Base-by-base conservation (phyloP, 2,329 filamentous ascomycete species). In the Rutstroemia sp. region DNA sequence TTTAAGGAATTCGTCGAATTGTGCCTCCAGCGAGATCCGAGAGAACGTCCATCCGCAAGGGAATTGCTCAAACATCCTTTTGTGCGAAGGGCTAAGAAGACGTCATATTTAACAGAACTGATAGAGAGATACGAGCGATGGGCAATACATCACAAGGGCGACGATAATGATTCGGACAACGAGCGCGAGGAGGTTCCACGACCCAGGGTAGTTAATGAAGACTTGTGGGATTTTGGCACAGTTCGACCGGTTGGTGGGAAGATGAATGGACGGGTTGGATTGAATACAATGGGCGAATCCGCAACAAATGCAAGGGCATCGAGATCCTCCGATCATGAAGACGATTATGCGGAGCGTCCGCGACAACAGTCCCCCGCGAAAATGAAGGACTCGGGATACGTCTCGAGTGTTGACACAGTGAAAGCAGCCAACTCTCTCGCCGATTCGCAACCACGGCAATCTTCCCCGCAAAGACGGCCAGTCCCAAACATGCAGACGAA, bases 181-280 rank as follows among this genome's bases (percentile, higher is more conserved):
- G 74, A 77, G 12, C 73, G 75, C 19, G 71, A 77, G 49, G 72
- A 77, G 56, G 67, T 72, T 47, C 66, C 70, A 52, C 66, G 71
- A 61, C 71, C 73, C n/a, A 73, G 77, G 61, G 74, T 74, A 18
- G 75, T 81, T 7, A 79, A 86, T 60, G 90, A 96, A 70, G 94
- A 97, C 70, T 83, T 97, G 69, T 99, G 94, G 94, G 94, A 99
- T 71, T 99, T 99, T 75, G 94, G 94, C 45, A 99, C 94, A 0
- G 90, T 99, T 52, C 82, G 92, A 56, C 85, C 95, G 5, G 85
- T 86, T n/a, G 82, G 80, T 34, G 83, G 86, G 54, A 79, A 82
- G 27, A 83, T 85, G 59, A 79, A 78, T 30, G 68, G 81, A 47
- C 74, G 82, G 48, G 78, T 79, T 0, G 86, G 86, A 3, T 75